Evolutionary conservation across 176 grass and related monocot genomes (phyloP).

Genomic region (Aegilops umbellulata): DNA sequence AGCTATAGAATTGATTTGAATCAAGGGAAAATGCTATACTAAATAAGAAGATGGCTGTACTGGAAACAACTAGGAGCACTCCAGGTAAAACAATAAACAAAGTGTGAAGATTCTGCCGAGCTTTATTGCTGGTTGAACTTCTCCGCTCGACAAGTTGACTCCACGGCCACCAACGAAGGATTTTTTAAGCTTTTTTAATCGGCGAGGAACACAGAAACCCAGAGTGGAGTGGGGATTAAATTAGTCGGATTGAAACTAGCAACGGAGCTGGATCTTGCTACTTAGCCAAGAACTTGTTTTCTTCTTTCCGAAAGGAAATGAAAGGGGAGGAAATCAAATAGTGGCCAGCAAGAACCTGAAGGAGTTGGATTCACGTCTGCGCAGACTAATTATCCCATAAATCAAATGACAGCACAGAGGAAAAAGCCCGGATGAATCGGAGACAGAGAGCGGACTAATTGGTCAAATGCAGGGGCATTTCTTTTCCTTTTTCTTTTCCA

Average conservation of each 20-base stretch:
- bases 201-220: constrained; percentile 42
- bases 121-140: constrained; percentile 41
- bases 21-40: background rate
- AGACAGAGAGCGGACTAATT: background rate
- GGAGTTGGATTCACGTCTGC: constrained; percentile 32
- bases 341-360: constrained; percentile 13
- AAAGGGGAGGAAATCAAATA: background rate
- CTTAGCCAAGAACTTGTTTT: constrained; percentile 6
- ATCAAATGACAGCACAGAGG: background rate
- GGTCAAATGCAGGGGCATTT: background rate
- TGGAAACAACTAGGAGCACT: constrained; percentile 22
- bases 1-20: constrained; percentile 17
- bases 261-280: constrained; percentile 38
- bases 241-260: constrained; percentile 17
- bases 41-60: background rate
- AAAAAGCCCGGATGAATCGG: background rate
- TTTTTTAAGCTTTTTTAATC: constrained; percentile 18
- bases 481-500: background rate
- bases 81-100: constrained; percentile 26
- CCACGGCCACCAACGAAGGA: constrained; percentile 14
- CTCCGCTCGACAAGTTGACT: constrained; percentile 53
- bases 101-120: constrained; percentile 33
- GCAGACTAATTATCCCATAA: background rate
- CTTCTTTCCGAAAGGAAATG: background rate
- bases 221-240: constrained; percentile 15